A percentile compares a stretch with the other conserved stretches of the same genome.
Conservation (phyloP, 1,139 yeast species). For the Lodderomyces oxycetoniae region DNA sequence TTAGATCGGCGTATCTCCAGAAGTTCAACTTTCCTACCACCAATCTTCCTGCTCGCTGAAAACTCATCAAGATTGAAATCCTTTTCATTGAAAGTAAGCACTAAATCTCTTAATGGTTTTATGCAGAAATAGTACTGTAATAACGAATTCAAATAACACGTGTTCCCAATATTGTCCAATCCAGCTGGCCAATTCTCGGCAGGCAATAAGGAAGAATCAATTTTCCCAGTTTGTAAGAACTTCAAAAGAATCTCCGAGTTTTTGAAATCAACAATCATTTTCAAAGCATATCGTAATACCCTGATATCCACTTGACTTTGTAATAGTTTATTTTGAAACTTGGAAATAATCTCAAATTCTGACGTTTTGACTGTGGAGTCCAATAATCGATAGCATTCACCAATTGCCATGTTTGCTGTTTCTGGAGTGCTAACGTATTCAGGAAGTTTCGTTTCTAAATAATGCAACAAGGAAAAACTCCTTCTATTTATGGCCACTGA, state of each 20-base stretch:
- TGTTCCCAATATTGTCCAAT: constrained; percentile 87
- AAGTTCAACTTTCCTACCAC: constrained; percentile 74
- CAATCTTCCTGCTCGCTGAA: constrained; percentile 54
- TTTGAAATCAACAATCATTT: constrained; percentile 42
- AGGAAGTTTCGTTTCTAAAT: constrained; percentile 43
- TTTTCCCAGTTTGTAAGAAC: constrained; percentile 52
- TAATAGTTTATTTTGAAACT: constrained; percentile 43
- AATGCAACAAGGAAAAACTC: constrained; percentile 42
- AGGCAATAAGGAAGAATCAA: constrained; percentile 59
- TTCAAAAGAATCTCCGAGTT: constrained; percentile 50
- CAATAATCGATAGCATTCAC: constrained; percentile 40
- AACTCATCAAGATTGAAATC: constrained; percentile 15
- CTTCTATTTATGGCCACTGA: constrained; percentile 39
- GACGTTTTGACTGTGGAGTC: constrained; percentile 42
- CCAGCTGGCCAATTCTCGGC: constrained; percentile 83
- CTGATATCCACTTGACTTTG: constrained; percentile 32
- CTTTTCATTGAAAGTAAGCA: constrained; percentile 48
- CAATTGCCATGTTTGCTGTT: constrained; percentile 12
- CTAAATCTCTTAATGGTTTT: constrained; percentile 68
- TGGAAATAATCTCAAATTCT: constrained; percentile 53
- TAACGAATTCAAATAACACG: constrained; percentile 87
- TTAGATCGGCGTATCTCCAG: constrained; percentile 75
- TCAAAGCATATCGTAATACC: constrained; percentile 47
- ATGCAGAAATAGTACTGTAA: constrained; percentile 86
- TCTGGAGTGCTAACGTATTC: constrained; percentile 20